Conservation (phyloP, 2,329 filamentous ascomycete genomes). For the Emergomyces pasteurianus region DNA sequence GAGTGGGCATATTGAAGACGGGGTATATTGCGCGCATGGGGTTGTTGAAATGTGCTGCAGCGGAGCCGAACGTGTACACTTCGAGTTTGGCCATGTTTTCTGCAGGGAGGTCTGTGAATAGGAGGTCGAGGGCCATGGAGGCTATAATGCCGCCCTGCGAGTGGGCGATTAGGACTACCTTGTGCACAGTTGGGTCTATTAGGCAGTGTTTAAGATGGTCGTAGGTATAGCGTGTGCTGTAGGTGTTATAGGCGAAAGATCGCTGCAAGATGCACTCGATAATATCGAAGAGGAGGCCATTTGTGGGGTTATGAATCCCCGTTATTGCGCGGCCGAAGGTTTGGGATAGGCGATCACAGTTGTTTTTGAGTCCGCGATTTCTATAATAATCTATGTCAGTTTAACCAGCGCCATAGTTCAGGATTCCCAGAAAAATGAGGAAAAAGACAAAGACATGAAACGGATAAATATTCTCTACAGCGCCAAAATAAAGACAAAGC, state of each 20-base stretch:
- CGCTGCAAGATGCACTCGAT: slow-evolving; percentile 68
- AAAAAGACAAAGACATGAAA: too few species aligned
- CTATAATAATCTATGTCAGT: slow-evolving; percentile 7
- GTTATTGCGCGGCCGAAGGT: slow-evolving; percentile 61
- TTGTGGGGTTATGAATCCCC: slow-evolving; percentile 66
- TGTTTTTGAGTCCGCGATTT: slow-evolving; percentile 56
- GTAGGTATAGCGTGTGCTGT: slow-evolving; percentile 48
- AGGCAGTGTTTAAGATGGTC: slow-evolving; percentile 53
- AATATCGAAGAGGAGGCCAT: slow-evolving; percentile 63
- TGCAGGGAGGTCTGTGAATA: slow-evolving; percentile 58
- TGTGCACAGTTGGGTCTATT: slow-evolving; percentile 49
- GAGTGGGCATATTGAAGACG: slow-evolving; percentile 1
- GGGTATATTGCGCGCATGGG: slow-evolving; percentile 41
- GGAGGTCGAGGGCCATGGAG: slow-evolving; percentile 62
- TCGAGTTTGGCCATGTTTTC: slow-evolving; percentile 57
- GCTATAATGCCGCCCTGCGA: slow-evolving; percentile 68
- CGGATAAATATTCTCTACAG: background rate
- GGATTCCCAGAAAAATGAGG: background rate
- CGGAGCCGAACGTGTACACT: slow-evolving; percentile 64
- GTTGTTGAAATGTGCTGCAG: slow-evolving; percentile 73
- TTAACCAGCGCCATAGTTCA: too few species aligned
- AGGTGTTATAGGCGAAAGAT: slow-evolving; percentile 59
- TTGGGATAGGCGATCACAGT: slow-evolving; percentile 57
- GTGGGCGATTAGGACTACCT: slow-evolving; percentile 63
- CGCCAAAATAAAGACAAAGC: background rate